Percentiles rank a stretch among this genome's conserved stretches.
Evolutionary conservation across 371 early-diverging fungal genomes (phyloP).

Genomic region (Mucor plumbeus): DNA sequence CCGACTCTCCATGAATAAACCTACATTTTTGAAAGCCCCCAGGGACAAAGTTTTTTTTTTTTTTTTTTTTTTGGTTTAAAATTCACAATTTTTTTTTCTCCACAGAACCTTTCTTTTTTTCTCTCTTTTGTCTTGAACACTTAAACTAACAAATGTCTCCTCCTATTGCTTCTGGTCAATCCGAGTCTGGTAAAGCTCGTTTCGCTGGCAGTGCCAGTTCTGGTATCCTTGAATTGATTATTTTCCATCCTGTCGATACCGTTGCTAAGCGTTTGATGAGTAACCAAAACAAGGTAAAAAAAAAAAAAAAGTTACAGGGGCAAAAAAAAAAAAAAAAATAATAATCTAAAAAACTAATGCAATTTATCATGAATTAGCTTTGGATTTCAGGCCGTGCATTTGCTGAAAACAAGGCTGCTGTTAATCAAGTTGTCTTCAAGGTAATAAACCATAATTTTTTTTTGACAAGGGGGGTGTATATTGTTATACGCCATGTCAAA

Average conservation of each 20-base stretch:
- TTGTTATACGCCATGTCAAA: not conserved
- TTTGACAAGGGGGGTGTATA: constrained; percentile 19
- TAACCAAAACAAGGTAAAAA: constrained; percentile 77
- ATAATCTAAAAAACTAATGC: not conserved
- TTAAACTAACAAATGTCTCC: constrained; percentile 57
- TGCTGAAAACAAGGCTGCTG: constrained; percentile 61
- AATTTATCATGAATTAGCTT: constrained; percentile 47
- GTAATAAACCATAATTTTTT: constrained; percentile 35
- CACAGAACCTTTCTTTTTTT: constrained; percentile 4
- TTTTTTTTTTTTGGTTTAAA: constrained; percentile 7
- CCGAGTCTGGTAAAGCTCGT: constrained; percentile 84
- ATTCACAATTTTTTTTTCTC: constrained; percentile 7
- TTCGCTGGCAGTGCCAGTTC: constrained; percentile 91
- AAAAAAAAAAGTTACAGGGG: not conserved
- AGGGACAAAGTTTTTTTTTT: constrained; percentile 18
- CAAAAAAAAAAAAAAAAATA: not conserved
- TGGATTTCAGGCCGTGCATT: constrained; percentile 65
- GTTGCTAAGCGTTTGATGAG: constrained; percentile 98
- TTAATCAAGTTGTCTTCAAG: constrained; percentile 85
- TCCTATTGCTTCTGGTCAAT: constrained; percentile 61
- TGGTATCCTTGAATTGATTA: constrained; percentile 91
- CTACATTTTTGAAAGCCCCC: constrained; percentile 13
- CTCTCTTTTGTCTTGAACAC: constrained; percentile 10
- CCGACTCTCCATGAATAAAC: not conserved
- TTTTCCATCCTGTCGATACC: constrained; percentile 98